Percentiles rank a stretch among this genome's conserved stretches.
Evolutionary conservation across 2,329 filamentous ascomycete species (phyloP).

Genomic region (Pseudohalonectria lignicola): DNA sequence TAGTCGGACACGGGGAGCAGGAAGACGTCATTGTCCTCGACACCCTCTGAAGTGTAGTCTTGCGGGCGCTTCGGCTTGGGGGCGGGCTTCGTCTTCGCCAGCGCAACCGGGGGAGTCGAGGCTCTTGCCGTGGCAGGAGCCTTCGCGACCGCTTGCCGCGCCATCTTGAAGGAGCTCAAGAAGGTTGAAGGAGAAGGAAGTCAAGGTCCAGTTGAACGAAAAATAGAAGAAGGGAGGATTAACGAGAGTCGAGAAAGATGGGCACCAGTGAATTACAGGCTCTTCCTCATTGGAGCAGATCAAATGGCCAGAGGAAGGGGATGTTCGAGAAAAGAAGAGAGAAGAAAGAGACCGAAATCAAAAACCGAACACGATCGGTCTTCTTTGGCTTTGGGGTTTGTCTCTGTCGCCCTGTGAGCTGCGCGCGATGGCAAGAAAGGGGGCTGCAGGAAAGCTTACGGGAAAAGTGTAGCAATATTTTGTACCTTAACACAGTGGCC

Average conservation of each 20-base stretch:
- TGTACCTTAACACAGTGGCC: neutral
- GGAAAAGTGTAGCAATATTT: neutral
- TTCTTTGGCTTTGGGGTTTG: too few species aligned
- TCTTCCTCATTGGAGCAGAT: neutral
- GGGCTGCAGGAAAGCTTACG: neutral
- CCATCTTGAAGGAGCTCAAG: conserved; percentile 5
- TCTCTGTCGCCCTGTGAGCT: neutral
- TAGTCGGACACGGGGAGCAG: conserved; percentile 77
- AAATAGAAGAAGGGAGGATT: neutral
- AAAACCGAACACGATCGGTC: too few species aligned
- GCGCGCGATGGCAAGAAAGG: neutral
- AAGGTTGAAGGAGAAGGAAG: neutral
- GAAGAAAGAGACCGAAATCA: neutral
- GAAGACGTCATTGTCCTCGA: conserved; percentile 87
- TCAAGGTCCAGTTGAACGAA: neutral
- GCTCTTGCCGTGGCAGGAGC: conserved; percentile 1
- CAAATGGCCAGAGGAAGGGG: neutral
- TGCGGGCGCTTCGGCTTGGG: conserved; percentile 21
- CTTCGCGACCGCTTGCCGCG: conserved; percentile 4
- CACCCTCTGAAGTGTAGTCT: conserved; percentile 67
- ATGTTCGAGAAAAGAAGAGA: neutral
- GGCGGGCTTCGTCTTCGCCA: conserved; percentile 15
- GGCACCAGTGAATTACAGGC: neutral
- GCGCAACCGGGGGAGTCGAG: conserved; percentile 1
- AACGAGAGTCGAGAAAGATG: conserved; percentile 1